Percentiles rank a stretch among this genome's conserved stretches.
Conservation (phyloP, 2,329 filamentous ascomycete genomes). For the Neonectria faginata region DNA sequence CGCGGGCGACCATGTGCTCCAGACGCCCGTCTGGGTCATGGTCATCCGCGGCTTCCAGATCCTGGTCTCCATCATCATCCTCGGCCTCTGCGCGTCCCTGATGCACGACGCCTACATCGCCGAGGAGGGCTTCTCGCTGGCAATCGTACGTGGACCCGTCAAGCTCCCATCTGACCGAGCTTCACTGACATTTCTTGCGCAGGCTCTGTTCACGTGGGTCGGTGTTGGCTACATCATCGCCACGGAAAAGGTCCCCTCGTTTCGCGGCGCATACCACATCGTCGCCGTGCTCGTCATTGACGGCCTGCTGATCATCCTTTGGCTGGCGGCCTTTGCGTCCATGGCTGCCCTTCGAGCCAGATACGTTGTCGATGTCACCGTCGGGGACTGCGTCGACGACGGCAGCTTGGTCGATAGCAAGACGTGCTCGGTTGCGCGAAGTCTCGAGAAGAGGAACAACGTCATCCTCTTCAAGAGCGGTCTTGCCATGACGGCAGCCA, state of each 20-base stretch:
- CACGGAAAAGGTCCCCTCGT: constrained; percentile 53
- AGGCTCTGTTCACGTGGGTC: constrained; percentile 61
- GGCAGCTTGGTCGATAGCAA: constrained; percentile 56
- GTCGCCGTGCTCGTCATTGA: constrained; percentile 59
- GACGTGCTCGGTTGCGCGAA: constrained; percentile 44
- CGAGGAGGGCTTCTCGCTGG: constrained; percentile 37
- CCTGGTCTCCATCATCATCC: constrained; percentile 55
- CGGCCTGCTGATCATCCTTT: constrained; percentile 58
- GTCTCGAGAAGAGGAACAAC: constrained; percentile 31
- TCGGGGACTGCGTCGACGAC: constrained; percentile 51
- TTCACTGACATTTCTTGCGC: constrained; percentile 6
- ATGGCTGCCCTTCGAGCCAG: constrained; percentile 54
- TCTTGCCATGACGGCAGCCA: constrained; percentile 51
- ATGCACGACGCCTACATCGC: constrained; percentile 47
- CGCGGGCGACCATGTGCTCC: constrained; percentile 49
- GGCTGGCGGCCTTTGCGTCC: constrained; percentile 59
- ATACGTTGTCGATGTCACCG: constrained; percentile 50
- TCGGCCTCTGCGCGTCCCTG: constrained; percentile 57
- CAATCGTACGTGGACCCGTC: constrained; percentile 30
- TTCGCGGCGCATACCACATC: constrained; percentile 56
- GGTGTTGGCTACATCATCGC: constrained; percentile 56
- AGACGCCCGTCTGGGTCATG: constrained; percentile 58
- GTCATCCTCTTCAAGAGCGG: constrained; percentile 53
- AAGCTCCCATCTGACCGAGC: no score
- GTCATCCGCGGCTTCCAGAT: constrained; percentile 56